Conservation (phyloP, 768 basidiomycete species). For the Lentinula boryana region DNA sequence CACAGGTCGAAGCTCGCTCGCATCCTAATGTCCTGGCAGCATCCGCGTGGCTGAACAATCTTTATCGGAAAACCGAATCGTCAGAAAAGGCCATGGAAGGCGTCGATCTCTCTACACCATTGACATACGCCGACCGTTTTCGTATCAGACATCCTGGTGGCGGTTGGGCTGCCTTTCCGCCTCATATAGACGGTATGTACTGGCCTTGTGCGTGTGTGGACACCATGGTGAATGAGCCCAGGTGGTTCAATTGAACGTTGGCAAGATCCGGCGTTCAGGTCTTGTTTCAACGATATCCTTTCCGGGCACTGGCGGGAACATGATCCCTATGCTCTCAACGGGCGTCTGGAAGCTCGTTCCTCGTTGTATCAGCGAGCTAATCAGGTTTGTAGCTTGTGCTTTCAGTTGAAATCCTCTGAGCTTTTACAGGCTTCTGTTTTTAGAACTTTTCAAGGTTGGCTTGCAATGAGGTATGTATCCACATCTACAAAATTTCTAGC, state of each 20-base stretch:
- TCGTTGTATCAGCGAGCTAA: constrained; percentile 57
- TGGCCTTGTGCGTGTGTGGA: background rate
- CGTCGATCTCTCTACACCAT: constrained; percentile 54
- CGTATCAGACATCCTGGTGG: constrained; percentile 66
- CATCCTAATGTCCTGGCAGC: constrained; percentile 60
- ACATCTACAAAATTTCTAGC: too few species aligned
- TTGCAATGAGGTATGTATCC: constrained; percentile 49
- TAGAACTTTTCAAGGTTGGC: constrained; percentile 75
- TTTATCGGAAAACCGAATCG: constrained; percentile 42
- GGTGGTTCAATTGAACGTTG: constrained; percentile 74
- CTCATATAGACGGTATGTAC: constrained; percentile 34
- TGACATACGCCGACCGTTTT: constrained; percentile 71
- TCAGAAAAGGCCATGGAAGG: constrained; percentile 30
- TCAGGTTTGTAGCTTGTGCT: constrained; percentile 26
- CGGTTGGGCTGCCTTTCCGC: constrained; percentile 44
- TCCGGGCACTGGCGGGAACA: constrained; percentile 57
- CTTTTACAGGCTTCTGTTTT: constrained; percentile 38
- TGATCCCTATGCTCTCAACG: constrained; percentile 60
- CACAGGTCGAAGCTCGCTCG: constrained; percentile 64
- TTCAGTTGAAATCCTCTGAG: background rate
- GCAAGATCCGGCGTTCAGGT: constrained; percentile 56
- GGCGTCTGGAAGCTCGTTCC: constrained; percentile 52
- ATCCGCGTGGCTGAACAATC: constrained; percentile 54
- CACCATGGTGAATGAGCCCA: constrained; percentile 13
- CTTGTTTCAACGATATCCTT: constrained; percentile 58